phyloP scores from a whole-genome alignment of 768 basidiomycete species.

The Mycena vitilis region DNA sequence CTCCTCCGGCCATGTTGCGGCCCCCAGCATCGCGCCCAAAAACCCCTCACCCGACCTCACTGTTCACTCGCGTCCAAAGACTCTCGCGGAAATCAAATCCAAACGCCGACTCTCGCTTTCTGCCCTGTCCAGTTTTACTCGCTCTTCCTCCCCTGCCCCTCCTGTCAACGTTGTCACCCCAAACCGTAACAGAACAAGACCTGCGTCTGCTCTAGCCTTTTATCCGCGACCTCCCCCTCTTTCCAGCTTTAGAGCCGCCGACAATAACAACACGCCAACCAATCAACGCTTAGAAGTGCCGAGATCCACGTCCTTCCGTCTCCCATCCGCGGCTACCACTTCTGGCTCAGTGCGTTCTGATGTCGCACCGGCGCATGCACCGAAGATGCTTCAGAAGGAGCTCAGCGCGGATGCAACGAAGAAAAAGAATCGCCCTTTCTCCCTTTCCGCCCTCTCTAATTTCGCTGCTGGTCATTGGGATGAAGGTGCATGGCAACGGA shows the following conservation, averaged over 20 bases:
- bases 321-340: constrained; percentile 1
- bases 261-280: constrained; percentile 1
- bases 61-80: constrained; percentile 33
- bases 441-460: constrained; percentile 46
- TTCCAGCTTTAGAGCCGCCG: constrained; percentile 14
- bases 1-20: constrained; percentile 22
- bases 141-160: constrained; percentile 32
- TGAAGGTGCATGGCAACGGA: constrained; percentile 34
- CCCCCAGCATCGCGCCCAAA: constrained; percentile 3
- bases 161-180: constrained; percentile 28
- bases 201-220: constrained; percentile 33
- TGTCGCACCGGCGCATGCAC: background rate
- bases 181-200: constrained; percentile 26
- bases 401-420: constrained; percentile 17
- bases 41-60: constrained; percentile 42
- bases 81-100: constrained; percentile 50
- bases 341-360: constrained; percentile 17
- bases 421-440: constrained; percentile 45
- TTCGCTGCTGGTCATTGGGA: constrained; percentile 37
- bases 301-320: constrained; percentile 8
- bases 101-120: constrained; percentile 52
- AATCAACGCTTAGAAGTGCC: constrained; percentile 9
- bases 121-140: constrained; percentile 37
- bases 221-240: constrained; percentile 29
- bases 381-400: constrained; percentile 6